Evolutionary conservation across 1,139 yeast genomes (phyloP).

Genomic region (Nadsonia commutata): DNA sequence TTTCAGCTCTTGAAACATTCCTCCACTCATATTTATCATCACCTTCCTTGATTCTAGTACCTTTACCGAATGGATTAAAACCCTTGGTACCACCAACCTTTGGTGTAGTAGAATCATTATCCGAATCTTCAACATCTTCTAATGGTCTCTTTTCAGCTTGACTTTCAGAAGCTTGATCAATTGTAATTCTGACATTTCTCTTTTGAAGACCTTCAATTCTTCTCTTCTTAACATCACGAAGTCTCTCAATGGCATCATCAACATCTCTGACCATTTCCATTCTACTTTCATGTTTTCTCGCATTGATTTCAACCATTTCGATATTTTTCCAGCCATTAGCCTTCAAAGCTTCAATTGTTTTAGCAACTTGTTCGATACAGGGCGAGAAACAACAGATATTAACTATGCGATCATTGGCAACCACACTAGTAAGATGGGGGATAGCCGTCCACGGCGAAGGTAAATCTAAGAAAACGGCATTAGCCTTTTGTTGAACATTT

Average conservation of each 20-base stretch:
- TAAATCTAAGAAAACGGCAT: slow-evolving; percentile 72
- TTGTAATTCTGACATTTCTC: slow-evolving; percentile 27
- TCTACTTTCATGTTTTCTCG: slow-evolving; percentile 81
- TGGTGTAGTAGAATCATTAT: slow-evolving; percentile 8
- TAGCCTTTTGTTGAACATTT: slow-evolving; percentile 35
- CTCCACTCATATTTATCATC: slow-evolving; percentile 69
- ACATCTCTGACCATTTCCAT: slow-evolving; percentile 74
- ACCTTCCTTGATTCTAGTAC: slow-evolving; percentile 70
- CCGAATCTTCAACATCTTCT: slow-evolving; percentile 11
- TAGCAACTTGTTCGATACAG: slow-evolving; percentile 91
- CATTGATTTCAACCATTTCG: slow-evolving; percentile 86
- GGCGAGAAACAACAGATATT: slow-evolving; percentile 92
- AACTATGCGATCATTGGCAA: slow-evolving; percentile 38
- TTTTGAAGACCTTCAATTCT: slow-evolving; percentile 62
- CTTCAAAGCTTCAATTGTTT: slow-evolving; percentile 63
- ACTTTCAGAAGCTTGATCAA: slow-evolving; percentile 4
- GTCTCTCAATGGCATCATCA: slow-evolving; percentile 65
- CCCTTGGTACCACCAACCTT: slow-evolving; percentile 28
- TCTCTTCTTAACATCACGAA: slow-evolving; percentile 66
- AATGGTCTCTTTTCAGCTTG: slow-evolving; percentile 1
- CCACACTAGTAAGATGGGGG: slow-evolving; percentile 47
- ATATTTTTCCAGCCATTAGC: slow-evolving; percentile 73
- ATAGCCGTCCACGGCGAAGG: slow-evolving; percentile 98
- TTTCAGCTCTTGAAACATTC: slow-evolving; percentile 66
- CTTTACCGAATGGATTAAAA: slow-evolving; percentile 86